A percentile compares a stretch with the other conserved stretches of the same genome.
Conservation (phyloP, 768 basidiomycete species). For the Hydnomerulius pinastri region DNA sequence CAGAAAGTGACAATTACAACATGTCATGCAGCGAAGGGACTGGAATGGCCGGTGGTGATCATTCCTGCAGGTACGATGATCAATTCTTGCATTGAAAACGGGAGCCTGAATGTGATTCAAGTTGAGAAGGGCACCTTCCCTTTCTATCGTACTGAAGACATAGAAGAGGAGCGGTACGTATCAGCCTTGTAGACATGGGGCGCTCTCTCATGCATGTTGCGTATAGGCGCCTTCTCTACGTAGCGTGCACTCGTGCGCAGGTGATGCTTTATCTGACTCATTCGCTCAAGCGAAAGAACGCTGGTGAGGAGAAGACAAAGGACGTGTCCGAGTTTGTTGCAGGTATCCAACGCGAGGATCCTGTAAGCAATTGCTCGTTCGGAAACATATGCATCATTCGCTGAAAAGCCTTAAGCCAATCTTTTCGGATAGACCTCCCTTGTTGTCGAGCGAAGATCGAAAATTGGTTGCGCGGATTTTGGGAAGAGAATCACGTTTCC, state of each 20-base stretch:
- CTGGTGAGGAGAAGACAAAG: conserved; percentile 54
- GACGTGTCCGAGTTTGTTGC: conserved; percentile 61
- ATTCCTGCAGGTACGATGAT: conserved; percentile 59
- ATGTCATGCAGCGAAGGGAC: conserved; percentile 87
- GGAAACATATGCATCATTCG: neutral
- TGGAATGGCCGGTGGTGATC: conserved; percentile 92
- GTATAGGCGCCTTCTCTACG: conserved; percentile 77
- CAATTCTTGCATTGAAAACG: neutral
- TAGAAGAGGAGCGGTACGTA: conserved; percentile 77
- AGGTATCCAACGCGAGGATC: conserved; percentile 40
- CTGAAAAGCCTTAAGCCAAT: conserved; percentile 25
- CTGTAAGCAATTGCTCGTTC: conserved; percentile 39
- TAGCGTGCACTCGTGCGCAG: conserved; percentile 87
- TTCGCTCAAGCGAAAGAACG: conserved; percentile 48
- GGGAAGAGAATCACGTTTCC: conserved; percentile 35
- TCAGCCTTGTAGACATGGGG: neutral
- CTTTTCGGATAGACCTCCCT: conserved; percentile 48
- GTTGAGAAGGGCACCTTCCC: conserved; percentile 79
- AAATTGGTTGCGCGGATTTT: conserved; percentile 57
- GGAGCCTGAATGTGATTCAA: conserved; percentile 23
- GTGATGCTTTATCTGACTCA: conserved; percentile 62
- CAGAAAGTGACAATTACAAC: conserved; percentile 86
- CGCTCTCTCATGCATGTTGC: neutral
- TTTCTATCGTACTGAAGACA: conserved; percentile 69
- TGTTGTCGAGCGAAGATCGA: conserved; percentile 44